Base-by-base conservation (phyloP, 2,329 filamentous ascomycete genomes). In the Phyllosticta citrichinensis region DNA sequence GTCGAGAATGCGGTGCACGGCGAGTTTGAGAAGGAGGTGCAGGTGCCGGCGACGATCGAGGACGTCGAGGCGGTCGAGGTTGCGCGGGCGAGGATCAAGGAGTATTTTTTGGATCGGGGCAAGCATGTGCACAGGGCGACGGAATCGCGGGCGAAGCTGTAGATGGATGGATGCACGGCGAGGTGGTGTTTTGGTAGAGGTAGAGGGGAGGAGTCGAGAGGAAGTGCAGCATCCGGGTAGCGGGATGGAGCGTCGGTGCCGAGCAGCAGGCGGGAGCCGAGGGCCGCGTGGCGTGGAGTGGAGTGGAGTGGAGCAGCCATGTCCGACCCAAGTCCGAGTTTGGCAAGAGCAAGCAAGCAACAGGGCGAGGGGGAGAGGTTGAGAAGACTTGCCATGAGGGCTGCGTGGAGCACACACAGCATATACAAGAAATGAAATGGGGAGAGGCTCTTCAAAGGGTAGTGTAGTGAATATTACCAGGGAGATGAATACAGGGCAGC, bases 11-110 rank as follows among this genome's bases (percentile, higher is more conserved):
- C 84, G 0, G 84, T 87, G 5, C 81, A 87, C 63, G 89, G 83
- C 0, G 83, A 92, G 25, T 87, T 87, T 66, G 86, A 87, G 17
- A 87, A 84, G 71, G 78, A 83, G 55, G 87, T 96, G 1, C 80
- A 80, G 63, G 83, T 93, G 54, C 92, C 92, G 9, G 88, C 87
- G 25, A 96, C 91, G 3, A 87, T 97, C 55, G 92, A 96, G 75
- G 92, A 97, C 75, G 76, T 77, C 0, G 80, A 82, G 27, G 89
- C 88, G 9, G 84, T 97, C 8, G 84, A 87, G 20, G 84, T 89
- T 60, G 91, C 91, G 54, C 84, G 86, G 73, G 77, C 68, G 50
- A 87, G 85, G 72, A 82, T 96, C 2, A 81, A 77, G 68, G 85
- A 88, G 74, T 97, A 96, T 74, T 96, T 96, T 35, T 54, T 27